These are phyloP conservation scores for Penicillium ochrochloron DNA, from an alignment of 495 filamentous ascomycete species.

Conservation along the genomic window DNA sequence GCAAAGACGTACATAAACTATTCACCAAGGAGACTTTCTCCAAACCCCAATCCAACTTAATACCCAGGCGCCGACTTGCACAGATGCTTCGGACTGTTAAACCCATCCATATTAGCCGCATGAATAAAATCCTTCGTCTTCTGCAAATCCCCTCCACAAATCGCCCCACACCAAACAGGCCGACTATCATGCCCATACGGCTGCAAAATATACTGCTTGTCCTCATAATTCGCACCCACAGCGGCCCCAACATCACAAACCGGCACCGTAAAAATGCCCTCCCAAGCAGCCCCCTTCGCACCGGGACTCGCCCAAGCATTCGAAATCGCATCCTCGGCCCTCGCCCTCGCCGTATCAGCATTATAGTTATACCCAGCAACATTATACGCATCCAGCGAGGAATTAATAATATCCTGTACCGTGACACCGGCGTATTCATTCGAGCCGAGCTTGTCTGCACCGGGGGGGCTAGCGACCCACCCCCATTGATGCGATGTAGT, in stretches of 20 bases:
- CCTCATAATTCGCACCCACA: conserved; percentile 17
- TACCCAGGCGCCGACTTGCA: conserved; percentile 21
- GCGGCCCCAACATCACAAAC: conserved; percentile 33
- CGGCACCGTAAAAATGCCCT: conserved; percentile 37
- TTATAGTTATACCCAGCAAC: conserved; percentile 31
- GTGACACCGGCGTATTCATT: conserved; percentile 23
- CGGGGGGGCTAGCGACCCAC: conserved; percentile 26
- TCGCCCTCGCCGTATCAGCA: conserved; percentile 14
- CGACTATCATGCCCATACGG: conserved; percentile 31
- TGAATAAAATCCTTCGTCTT: conserved; percentile 29
- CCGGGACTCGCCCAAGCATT: conserved; percentile 28
- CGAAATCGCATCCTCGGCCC: conserved; percentile 25
- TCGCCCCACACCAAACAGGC: conserved; percentile 34
- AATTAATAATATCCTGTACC: conserved; percentile 32
- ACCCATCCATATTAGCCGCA: conserved; percentile 30
- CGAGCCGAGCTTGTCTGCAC: conserved; percentile 23
- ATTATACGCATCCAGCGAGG: conserved; percentile 32
- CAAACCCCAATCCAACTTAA: not conserved
- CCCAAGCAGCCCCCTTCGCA: conserved; percentile 30
- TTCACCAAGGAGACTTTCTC: too few species aligned
- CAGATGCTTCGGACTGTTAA: conserved; percentile 29
- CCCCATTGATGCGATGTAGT: conserved; percentile 33
- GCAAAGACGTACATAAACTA: too few species aligned
- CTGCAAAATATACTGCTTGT: conserved; percentile 32
- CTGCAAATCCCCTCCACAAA: conserved; percentile 25